A percentile compares a stretch with the other conserved stretches of the same genome.
These are phyloP conservation scores for Zychaea mexicana DNA, from an alignment of 371 early-diverging fungal species.

Conservation along the genomic window DNA sequence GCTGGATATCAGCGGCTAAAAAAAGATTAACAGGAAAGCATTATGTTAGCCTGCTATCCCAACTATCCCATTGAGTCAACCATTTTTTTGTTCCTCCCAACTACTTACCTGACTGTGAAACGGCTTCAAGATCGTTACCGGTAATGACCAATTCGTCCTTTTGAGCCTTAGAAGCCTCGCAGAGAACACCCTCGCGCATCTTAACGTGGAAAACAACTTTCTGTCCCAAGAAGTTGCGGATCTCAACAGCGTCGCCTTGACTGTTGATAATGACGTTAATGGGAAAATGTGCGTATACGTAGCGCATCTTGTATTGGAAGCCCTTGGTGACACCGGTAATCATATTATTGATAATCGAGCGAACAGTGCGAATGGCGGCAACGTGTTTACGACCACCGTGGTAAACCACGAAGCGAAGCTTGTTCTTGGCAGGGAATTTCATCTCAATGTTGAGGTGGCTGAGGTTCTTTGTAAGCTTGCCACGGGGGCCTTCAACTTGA, in stretches of 20 bases:
- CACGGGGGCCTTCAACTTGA: conserved; percentile 86
- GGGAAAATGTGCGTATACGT: conserved; percentile 99
- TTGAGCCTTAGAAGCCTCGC: conserved; percentile 79
- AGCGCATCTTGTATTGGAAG: conserved; percentile 99
- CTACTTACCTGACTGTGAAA: conserved; percentile 88
- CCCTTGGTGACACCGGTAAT: conserved; percentile 99
- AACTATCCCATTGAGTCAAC: neutral
- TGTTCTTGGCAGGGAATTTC: conserved; percentile 63
- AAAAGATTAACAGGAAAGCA: neutral
- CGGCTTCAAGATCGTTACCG: conserved; percentile 97
- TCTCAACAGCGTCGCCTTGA: conserved; percentile 84
- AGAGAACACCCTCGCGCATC: conserved; percentile 91
- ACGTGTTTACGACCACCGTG: conserved; percentile 97
- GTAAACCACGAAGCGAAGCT: conserved; percentile 92
- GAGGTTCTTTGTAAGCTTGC: conserved; percentile 88
- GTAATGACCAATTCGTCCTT: conserved; percentile 97
- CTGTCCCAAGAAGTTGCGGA: conserved; percentile 99
- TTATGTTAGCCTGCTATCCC: neutral
- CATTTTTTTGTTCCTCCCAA: neutral
- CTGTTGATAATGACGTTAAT: conserved; percentile 96
- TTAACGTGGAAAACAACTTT: conserved; percentile 89
- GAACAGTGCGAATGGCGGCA: conserved; percentile 97
- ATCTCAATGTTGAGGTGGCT: conserved; percentile 95
- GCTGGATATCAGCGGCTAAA: conserved; percentile 77
- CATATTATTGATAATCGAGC: conserved; percentile 97